phyloP scores from a whole-genome alignment of 768 basidiomycete species.

The Boletales sp. region DNA sequence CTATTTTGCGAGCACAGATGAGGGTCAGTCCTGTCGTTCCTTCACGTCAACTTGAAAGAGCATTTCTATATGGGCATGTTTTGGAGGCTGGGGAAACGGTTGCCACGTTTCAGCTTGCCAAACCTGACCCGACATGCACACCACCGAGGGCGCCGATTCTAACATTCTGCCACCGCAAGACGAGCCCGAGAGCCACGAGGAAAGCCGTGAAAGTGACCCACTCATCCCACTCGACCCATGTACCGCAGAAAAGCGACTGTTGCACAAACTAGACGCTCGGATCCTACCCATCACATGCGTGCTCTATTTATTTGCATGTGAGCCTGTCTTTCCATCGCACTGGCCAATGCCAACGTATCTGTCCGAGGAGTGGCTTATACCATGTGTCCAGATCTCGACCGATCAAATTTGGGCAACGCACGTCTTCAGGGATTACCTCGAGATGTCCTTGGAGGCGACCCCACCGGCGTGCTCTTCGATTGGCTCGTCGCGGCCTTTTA shows the following conservation, averaged over 20 bases:
- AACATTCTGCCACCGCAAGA: slow-evolving; percentile 4
- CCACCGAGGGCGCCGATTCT: slow-evolving; percentile 10
- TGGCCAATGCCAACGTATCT: too few species aligned
- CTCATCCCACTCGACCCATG: slow-evolving; percentile 15
- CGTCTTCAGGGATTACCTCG: slow-evolving; percentile 66
- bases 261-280: slow-evolving; percentile 62
- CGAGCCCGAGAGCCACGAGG: background rate
- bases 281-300: slow-evolving; percentile 71
- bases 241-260: slow-evolving; percentile 47
- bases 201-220: slow-evolving; percentile 13
- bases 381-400: slow-evolving; percentile 49
- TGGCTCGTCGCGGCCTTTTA: slow-evolving; percentile 79
- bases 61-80: too few species aligned
- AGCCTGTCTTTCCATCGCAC: slow-evolving; percentile 28
- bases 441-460: slow-evolving; percentile 65
- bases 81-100: too few species aligned
- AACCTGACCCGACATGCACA: too few species aligned
- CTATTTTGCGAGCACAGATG: too few species aligned
- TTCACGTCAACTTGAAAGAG: too few species aligned
- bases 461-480: slow-evolving; percentile 64
- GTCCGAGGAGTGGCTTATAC: background rate
- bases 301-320: slow-evolving; percentile 77
- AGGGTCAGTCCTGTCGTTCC: too few species aligned
- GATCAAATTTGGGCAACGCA: slow-evolving; percentile 78
- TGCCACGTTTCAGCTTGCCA: too few species aligned